Conservation (phyloP, 2,329 filamentous ascomycete species). For the Chaetomium strumarium region DNA sequence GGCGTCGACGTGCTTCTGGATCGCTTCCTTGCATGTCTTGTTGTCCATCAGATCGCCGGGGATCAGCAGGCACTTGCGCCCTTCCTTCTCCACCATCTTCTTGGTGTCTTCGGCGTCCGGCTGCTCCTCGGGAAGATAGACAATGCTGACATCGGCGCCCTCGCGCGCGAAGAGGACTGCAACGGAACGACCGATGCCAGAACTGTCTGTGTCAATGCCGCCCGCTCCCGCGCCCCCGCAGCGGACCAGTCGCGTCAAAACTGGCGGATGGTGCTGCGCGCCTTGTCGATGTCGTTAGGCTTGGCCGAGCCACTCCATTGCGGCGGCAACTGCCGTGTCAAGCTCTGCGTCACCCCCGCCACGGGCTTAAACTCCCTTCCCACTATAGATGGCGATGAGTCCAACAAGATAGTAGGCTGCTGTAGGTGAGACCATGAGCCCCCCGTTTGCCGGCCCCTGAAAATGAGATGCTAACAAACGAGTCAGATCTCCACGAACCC, state of each 20-base stretch:
- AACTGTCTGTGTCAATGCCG: slow-evolving; percentile 30
- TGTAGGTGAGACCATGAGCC: too few relatives aligned
- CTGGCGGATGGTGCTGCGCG: slow-evolving; percentile 84
- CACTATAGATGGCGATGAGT: too few relatives aligned
- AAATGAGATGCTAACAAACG: neutral
- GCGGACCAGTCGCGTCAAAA: slow-evolving; percentile 92
- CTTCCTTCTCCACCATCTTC: slow-evolving; percentile 45
- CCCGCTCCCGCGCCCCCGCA: slow-evolving; percentile 51
- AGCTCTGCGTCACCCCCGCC: too few relatives aligned
- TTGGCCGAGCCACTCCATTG: slow-evolving; percentile 69
- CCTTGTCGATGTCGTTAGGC: slow-evolving; percentile 76
- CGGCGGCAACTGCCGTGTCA: slow-evolving; percentile 46
- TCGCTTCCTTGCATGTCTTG: slow-evolving; percentile 43
- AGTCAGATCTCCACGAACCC: neutral
- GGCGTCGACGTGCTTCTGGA: slow-evolving; percentile 48
- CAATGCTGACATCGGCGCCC: slow-evolving; percentile 51
- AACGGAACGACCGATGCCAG: slow-evolving; percentile 49
- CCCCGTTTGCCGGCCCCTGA: neutral
- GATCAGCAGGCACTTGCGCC: slow-evolving; percentile 42
- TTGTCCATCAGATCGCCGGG: slow-evolving; percentile 44
- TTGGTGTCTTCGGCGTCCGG: slow-evolving; percentile 50
- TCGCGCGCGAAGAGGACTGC: slow-evolving; percentile 53
- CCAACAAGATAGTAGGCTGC: too few relatives aligned
- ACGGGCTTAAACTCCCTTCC: too few relatives aligned
- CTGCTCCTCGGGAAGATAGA: slow-evolving; percentile 51